Evolutionary conservation across 305 asterid species (phyloP).

Genomic region (Fraxinus floribunda): DNA sequence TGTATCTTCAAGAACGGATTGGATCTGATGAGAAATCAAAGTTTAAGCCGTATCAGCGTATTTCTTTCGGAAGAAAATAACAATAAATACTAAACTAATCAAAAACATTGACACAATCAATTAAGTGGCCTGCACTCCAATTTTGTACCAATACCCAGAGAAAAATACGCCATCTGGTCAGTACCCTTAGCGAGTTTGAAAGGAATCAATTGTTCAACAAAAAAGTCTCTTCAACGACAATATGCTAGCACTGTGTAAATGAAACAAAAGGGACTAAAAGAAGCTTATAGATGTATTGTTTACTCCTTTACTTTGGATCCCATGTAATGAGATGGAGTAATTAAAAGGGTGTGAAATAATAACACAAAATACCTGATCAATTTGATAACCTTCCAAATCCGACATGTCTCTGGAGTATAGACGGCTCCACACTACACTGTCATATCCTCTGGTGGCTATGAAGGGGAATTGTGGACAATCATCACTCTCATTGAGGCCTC

Average conservation of each 20-base stretch:
- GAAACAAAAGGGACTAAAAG: background rate
- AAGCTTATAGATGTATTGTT: background rate
- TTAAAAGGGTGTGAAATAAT: background rate
- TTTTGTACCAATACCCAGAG: background rate
- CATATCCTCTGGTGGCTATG: constrained; percentile 85
- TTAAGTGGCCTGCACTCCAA: background rate
- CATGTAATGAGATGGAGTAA: background rate
- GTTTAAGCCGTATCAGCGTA: constrained; percentile 1
- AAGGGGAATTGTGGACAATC: constrained; percentile 58
- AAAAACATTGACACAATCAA: background rate
- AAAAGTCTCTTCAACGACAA: background rate
- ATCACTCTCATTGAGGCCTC: constrained; percentile 50
- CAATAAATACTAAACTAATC: constrained; percentile 7
- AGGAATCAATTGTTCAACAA: background rate
- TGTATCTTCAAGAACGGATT: constrained; percentile 69
- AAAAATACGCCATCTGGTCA: background rate
- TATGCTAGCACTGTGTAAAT: background rate
- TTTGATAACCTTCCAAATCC: constrained; percentile 63
- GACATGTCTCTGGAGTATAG: constrained; percentile 70
- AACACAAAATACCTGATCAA: constrained; percentile 46
- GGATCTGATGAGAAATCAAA: constrained; percentile 50
- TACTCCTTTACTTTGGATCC: background rate
- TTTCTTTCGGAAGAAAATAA: background rate
- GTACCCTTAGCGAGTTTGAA: background rate
- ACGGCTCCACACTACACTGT: constrained; percentile 98